These are phyloP conservation scores for Rhododendron mucronatum DNA, from an alignment of 148 eudicot genomes.

Conservation along the genomic window DNA sequence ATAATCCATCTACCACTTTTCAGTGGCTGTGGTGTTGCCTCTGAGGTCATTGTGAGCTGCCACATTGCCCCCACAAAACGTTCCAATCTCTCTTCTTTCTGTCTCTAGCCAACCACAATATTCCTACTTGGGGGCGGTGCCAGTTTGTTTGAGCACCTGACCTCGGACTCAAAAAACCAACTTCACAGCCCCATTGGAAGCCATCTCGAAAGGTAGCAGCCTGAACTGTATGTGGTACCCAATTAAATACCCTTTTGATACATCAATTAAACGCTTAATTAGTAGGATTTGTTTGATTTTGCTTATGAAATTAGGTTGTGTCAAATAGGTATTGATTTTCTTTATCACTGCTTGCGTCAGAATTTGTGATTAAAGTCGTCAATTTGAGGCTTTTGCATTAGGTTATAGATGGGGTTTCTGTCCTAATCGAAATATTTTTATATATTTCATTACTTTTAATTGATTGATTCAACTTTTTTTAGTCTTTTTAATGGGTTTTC, in stretches of 20 bases:
- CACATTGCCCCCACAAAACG: conserved; percentile 1
- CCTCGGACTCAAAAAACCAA: background rate
- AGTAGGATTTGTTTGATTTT: background rate
- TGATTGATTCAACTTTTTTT: background rate
- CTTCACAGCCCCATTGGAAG: background rate
- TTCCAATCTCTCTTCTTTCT: background rate
- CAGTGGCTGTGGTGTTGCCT: conserved; percentile 33
- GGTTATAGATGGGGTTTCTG: background rate
- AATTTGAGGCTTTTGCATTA: background rate
- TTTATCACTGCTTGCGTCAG: background rate
- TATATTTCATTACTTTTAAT: background rate
- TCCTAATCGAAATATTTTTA: background rate
- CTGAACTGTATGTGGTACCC: background rate
- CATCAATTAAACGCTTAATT: background rate
- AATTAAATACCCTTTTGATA: background rate
- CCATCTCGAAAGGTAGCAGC: background rate
- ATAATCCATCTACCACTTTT: conserved; percentile 13
- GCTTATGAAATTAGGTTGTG: background rate
- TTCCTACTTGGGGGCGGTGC: background rate
- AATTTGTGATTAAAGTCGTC: background rate
- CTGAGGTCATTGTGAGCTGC: background rate
- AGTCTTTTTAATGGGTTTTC: background rate
- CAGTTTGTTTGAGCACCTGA: background rate
- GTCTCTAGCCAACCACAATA: background rate
- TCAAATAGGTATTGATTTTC: background rate